A percentile compares a stretch with the other conserved stretches of the same genome.
Conservation (phyloP, 768 basidiomycete genomes). For the Thelephora ganbajun region DNA sequence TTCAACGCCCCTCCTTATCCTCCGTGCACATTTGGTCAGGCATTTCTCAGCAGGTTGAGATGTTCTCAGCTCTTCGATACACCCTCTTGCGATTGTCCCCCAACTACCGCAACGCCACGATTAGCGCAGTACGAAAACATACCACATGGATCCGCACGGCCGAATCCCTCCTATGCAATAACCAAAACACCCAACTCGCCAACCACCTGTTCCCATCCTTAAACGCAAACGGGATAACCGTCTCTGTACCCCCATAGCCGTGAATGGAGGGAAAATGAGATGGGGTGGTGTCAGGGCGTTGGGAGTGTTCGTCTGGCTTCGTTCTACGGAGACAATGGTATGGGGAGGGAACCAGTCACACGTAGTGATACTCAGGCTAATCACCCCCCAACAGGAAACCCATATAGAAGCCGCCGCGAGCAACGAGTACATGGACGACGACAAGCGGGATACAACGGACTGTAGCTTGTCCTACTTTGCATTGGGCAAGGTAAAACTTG, state of each 20-base stretch:
- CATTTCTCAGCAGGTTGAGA: too few species aligned
- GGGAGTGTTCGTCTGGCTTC: constrained; percentile 83
- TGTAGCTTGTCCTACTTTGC: constrained; percentile 95
- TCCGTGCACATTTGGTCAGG: too few species aligned
- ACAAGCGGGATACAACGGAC: constrained; percentile 74
- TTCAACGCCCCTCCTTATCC: too few species aligned
- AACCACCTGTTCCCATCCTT: constrained; percentile 84
- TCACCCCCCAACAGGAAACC: constrained; percentile 33
- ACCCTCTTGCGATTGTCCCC: too few species aligned
- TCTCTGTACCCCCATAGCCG: constrained; percentile 52
- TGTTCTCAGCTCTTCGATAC: too few species aligned
- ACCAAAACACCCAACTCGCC: constrained; percentile 94
- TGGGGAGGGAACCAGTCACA: constrained; percentile 13
- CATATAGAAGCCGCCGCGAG: constrained; percentile 84
- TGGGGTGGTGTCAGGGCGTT: constrained; percentile 83
- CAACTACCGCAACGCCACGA: too few species aligned
- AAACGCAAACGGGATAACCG: constrained; percentile 77
- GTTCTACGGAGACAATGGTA: constrained; percentile 66
- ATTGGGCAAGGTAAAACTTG: constrained; percentile 79
- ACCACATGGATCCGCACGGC: constrained; percentile 86
- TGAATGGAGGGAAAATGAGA: constrained; percentile 74
- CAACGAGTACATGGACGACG: constrained; percentile 83
- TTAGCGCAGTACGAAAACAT: too few species aligned
- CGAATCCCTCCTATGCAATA: constrained; percentile 74
- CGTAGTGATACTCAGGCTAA: not conserved